Conservation (phyloP, 208 protist species). For the Wallacemonas collosoma region DNA sequence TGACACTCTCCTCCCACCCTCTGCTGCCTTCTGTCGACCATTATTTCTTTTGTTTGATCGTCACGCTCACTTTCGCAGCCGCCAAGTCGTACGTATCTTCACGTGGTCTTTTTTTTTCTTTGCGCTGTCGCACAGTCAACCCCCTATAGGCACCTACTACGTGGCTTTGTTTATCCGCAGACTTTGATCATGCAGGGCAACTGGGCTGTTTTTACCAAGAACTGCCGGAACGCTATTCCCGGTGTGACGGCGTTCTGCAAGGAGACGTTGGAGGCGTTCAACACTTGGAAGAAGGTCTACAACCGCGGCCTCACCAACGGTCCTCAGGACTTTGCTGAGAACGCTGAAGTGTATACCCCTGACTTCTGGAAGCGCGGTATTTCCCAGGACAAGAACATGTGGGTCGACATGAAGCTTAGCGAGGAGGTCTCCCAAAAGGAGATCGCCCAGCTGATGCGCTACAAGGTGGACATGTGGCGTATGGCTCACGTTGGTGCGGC, state of each 20-base stretch:
- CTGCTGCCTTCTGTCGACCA: neutral
- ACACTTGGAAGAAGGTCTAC: conserved; percentile 85
- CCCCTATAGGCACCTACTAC: conserved; percentile 7
- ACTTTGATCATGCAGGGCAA: conserved; percentile 75
- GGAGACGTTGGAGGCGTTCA: conserved; percentile 54
- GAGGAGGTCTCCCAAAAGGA: conserved; percentile 85
- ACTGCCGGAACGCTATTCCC: conserved; percentile 72
- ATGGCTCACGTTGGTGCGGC: conserved; percentile 65
- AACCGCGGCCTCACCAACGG: conserved; percentile 73
- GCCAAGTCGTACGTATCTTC: conserved; percentile 1
- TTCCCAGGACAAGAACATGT: conserved; percentile 91
- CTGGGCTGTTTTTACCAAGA: conserved; percentile 79
- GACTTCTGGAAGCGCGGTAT: conserved; percentile 89
- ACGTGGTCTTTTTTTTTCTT: conserved; percentile 10
- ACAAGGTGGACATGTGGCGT: conserved; percentile 87
- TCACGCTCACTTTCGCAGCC: too few species aligned
- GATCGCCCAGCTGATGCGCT: conserved; percentile 78
- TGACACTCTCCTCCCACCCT: neutral
- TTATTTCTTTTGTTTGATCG: conserved; percentile 3
- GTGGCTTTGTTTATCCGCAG: conserved; percentile 2
- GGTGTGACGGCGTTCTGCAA: conserved; percentile 61
- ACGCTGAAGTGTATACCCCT: conserved; percentile 74
- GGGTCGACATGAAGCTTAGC: conserved; percentile 89
- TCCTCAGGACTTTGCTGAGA: conserved; percentile 76
- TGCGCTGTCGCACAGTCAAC: neutral